A percentile compares a stretch with the other conserved stretches of the same genome.
Conservation (phyloP, 352 stramenopile genomes). For the Phytophthora brassicae region DNA sequence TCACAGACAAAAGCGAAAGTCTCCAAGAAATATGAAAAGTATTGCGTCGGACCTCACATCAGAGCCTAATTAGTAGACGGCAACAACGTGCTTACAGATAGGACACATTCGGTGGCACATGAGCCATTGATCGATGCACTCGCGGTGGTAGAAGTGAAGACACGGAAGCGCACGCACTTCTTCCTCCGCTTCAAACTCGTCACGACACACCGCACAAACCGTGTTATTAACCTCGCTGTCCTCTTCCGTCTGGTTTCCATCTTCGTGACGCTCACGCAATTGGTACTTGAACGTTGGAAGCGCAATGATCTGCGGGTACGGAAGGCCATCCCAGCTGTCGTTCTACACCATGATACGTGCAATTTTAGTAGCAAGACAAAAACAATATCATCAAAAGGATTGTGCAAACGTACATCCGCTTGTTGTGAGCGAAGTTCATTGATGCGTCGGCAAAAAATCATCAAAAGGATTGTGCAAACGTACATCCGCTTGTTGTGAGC, state of each 20-base stretch:
- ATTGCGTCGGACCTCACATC: not conserved
- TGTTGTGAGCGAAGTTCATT: slow-evolving; percentile 86
- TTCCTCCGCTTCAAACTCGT: slow-evolving; percentile 76
- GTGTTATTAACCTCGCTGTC: slow-evolving; percentile 64
- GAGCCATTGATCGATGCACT: slow-evolving; percentile 92
- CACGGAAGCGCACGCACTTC: slow-evolving; percentile 82
- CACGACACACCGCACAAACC: slow-evolving; percentile 83
- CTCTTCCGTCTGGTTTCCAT: slow-evolving; percentile 24
- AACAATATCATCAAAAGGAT: too few species aligned
- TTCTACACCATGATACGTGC: slow-evolving; percentile 29
- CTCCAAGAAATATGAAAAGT: slow-evolving; percentile 19
- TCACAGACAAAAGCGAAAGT: slow-evolving; percentile 4
- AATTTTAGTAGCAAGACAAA: slow-evolving; percentile 5
- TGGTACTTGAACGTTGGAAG: slow-evolving; percentile 81
- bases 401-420: slow-evolving; percentile 45
- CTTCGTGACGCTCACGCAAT: slow-evolving; percentile 36
- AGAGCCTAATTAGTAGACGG: slow-evolving; percentile 67
- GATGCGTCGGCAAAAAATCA: slow-evolving; percentile 75
- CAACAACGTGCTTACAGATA: slow-evolving; percentile 86
- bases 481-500: slow-evolving; percentile 78
- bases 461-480: slow-evolving; percentile 11
- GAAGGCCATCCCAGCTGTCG: slow-evolving; percentile 72
- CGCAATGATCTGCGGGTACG: slow-evolving; percentile 81
- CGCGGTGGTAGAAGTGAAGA: slow-evolving; percentile 88
- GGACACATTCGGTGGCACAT: slow-evolving; percentile 82